Conservation (phyloP, 805 yeast species). For the Wickerhamiella kurtzmanii region DNA sequence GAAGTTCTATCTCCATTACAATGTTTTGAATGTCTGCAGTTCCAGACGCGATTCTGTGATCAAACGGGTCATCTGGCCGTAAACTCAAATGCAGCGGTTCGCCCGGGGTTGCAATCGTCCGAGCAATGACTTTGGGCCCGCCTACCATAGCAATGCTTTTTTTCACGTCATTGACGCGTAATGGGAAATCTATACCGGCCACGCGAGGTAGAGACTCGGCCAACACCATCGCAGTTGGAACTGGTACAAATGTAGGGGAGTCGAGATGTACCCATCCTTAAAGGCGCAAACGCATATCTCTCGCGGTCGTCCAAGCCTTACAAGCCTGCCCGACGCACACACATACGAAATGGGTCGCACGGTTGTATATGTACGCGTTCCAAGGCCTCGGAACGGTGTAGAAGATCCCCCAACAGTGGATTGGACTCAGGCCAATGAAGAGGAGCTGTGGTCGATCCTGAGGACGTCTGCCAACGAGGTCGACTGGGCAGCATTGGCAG, state of each 20-base stretch:
- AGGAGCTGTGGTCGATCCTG: slow-evolving; percentile 26
- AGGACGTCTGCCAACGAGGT: slow-evolving; percentile 25
- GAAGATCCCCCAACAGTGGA: slow-evolving; percentile 28
- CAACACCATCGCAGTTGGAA: neutral
- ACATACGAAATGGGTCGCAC: neutral
- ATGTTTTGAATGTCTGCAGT: slow-evolving; percentile 20
- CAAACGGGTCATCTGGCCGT: slow-evolving; percentile 25
- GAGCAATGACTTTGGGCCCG: slow-evolving; percentile 31
- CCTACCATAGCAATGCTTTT: slow-evolving; percentile 37
- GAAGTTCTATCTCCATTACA: slow-evolving; percentile 24
- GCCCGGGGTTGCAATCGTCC: slow-evolving; percentile 24
- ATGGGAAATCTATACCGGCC: slow-evolving; percentile 55
- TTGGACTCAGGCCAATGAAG: slow-evolving; percentile 26
- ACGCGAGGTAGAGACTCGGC: neutral
- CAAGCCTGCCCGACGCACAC: neutral
- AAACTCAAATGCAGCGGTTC: slow-evolving; percentile 26
- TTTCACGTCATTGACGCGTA: slow-evolving; percentile 39
- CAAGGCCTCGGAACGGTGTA: slow-evolving; percentile 31
- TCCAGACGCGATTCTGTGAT: slow-evolving; percentile 37
- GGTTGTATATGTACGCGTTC: slow-evolving; percentile 33
- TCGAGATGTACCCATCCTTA: too few relatives aligned
- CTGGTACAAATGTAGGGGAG: too few relatives aligned
- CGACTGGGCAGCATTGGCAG: slow-evolving; percentile 26
- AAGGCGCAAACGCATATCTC: too few relatives aligned
- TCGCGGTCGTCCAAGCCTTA: too few relatives aligned